Evolutionary conservation across 176 grass and related monocot genomes (phyloP).

Genomic region (Bonia amplexicaulis): DNA sequence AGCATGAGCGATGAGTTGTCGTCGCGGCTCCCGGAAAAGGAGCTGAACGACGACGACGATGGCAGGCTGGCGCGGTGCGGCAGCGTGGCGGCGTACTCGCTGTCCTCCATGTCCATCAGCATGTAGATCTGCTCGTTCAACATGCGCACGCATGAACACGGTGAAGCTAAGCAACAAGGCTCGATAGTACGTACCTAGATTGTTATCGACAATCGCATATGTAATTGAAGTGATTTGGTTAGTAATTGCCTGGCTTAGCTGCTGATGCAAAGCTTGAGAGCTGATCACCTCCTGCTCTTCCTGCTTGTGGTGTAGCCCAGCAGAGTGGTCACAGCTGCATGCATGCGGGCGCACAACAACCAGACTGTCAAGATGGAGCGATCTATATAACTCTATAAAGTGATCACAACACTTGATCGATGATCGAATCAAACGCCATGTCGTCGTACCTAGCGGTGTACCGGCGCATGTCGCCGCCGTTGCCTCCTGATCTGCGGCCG

Average conservation of each 20-base stretch:
- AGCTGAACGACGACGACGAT: not conserved
- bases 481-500: not conserved
- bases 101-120: constrained; percentile 15
- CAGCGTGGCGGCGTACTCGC: not conserved
- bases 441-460: not conserved
- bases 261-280: not conserved
- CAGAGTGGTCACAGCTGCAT: not conserved
- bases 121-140: constrained; percentile 4
- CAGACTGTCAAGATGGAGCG: not conserved
- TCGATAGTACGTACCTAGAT: not conserved
- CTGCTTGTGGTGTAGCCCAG: not conserved
- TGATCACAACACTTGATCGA: not conserved
- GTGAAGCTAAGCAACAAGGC: not conserved
- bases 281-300: not conserved
- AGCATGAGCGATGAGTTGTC: not conserved
- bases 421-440: not conserved
- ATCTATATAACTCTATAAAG: too few relatives aligned
- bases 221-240: not conserved
- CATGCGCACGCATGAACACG: not conserved
- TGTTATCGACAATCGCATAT: too few relatives aligned
- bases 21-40: not conserved
- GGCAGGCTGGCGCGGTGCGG: not conserved
- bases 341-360: not conserved
- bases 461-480: too few relatives aligned
- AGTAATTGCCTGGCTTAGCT: constrained; percentile 7